These are phyloP conservation scores for Jackrogersella multiformis DNA, from an alignment of 495 filamentous ascomycete genomes.

Conservation along the genomic window DNA sequence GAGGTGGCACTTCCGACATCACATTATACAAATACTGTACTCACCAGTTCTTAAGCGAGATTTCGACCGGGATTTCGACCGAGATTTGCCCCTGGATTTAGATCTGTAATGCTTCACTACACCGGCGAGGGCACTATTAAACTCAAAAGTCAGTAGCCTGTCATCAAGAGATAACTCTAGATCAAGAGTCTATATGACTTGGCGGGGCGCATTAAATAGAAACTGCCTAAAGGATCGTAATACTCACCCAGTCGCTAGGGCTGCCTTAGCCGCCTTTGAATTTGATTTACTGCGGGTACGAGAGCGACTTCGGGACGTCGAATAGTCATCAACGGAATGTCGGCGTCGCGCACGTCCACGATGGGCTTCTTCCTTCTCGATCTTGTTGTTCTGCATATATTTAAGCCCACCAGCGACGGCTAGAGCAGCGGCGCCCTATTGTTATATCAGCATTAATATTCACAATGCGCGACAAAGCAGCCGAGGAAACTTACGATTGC, in stretches of 20 bases:
- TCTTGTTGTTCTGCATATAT: slow-evolving; percentile 73
- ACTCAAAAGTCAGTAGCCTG: slow-evolving; percentile 21
- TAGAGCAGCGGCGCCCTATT: slow-evolving; percentile 71
- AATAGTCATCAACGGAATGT: slow-evolving; percentile 50
- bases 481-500: slow-evolving; percentile 66
- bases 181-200: not conserved
- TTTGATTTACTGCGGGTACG: slow-evolving; percentile 66
- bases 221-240: not conserved
- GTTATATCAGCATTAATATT: slow-evolving; percentile 14
- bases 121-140: slow-evolving; percentile 68
- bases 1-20: not conserved
- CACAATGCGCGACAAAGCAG: not conserved
- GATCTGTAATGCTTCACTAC: slow-evolving; percentile 80
- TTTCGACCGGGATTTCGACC: slow-evolving; percentile 64
- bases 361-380: slow-evolving; percentile 68
- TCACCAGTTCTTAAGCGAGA: slow-evolving; percentile 61
- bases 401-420: slow-evolving; percentile 79
- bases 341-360: slow-evolving; percentile 77
- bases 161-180: not conserved
- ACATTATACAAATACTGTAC: not conserved
- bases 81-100: slow-evolving; percentile 64
- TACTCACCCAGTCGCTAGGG: slow-evolving; percentile 71
- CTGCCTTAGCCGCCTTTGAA: slow-evolving; percentile 78
- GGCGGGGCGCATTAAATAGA: not conserved
- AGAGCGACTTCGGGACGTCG: slow-evolving; percentile 48